These are phyloP conservation scores for Chaetomium sp. DNA, from an alignment of 2,329 filamentous ascomycete genomes.

Conservation along the genomic window DNA sequence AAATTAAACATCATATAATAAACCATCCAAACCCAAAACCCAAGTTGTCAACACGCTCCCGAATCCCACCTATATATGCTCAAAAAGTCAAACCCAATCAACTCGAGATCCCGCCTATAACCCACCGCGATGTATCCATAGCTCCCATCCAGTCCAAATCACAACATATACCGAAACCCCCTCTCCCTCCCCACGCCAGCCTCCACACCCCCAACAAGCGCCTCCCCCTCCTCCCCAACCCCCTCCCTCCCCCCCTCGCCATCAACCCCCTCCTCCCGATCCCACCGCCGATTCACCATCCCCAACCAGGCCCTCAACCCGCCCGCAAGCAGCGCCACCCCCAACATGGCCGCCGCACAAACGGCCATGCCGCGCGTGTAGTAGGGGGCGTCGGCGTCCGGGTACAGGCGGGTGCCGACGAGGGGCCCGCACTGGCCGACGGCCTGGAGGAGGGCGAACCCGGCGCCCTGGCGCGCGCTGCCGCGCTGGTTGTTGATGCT, in stretches of 20 bases:
- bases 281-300: slow-evolving; percentile 21
- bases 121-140: neutral
- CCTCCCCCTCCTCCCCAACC: slow-evolving; percentile 15
- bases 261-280: slow-evolving; percentile 15
- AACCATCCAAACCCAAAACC: neutral
- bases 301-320: slow-evolving; percentile 48
- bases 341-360: slow-evolving; percentile 64
- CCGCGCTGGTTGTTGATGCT: slow-evolving; percentile 80
- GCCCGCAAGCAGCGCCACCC: slow-evolving; percentile 59
- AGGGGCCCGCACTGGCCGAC: slow-evolving; percentile 80
- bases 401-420: slow-evolving; percentile 68
- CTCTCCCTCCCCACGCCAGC: neutral
- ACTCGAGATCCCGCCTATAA: neutral
- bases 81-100: neutral
- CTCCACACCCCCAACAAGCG: slow-evolving; percentile 18
- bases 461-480: slow-evolving; percentile 69
- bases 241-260: neutral
- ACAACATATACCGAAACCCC: slow-evolving; percentile 29
- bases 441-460: slow-evolving; percentile 78
- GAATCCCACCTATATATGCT: neutral
- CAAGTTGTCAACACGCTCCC: neutral
- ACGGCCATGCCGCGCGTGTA: slow-evolving; percentile 64
- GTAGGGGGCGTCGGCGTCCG: slow-evolving; percentile 60
- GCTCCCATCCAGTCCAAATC: slow-evolving; percentile 1
- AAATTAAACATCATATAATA: neutral